Evolutionary conservation across 1,139 yeast species (phyloP).

Genomic region (Meyerozyma smithsonii): DNA sequence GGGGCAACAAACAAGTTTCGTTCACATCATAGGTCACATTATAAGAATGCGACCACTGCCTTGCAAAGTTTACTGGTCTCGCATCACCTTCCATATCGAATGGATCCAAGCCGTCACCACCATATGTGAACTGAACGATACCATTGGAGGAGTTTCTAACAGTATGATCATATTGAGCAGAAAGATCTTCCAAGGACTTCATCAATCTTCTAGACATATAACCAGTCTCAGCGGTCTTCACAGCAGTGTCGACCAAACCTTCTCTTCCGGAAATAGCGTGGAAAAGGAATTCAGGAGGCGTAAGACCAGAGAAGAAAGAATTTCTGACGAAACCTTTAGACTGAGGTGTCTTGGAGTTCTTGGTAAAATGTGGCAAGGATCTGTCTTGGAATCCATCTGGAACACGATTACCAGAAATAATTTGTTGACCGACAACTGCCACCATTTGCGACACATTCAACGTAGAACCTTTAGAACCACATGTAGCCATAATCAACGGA

Average conservation of each 20-base stretch:
- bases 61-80: constrained; percentile 82
- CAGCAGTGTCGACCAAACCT: constrained; percentile 98
- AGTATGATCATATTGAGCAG: constrained; percentile 89
- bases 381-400: constrained; percentile 99
- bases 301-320: constrained; percentile 87
- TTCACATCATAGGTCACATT: constrained; percentile 60
- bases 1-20: constrained; percentile 65
- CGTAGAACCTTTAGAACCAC: constrained; percentile 99
- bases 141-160: constrained; percentile 95
- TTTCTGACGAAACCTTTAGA: constrained; percentile 97
- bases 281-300: constrained; percentile 95
- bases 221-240: constrained; percentile 98
- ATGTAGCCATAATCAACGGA: constrained; percentile 97
- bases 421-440: constrained; percentile 99
- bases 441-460: constrained; percentile 99
- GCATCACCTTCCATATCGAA: constrained; percentile 99
- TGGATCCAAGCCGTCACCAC: constrained; percentile 99
- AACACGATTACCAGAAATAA: constrained; percentile 97
- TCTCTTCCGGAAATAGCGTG: constrained; percentile 99
- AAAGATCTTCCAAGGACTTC: constrained; percentile 96
- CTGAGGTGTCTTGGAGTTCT: constrained; percentile 94
- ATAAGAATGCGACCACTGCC: constrained; percentile 93
- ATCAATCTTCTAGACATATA: constrained; percentile 98
- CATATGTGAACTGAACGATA: constrained; percentile 95
- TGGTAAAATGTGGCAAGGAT: constrained; percentile 94